Evolutionary conservation across 768 basidiomycete species (phyloP).

Genomic region (Daedaleopsis nitida): DNA sequence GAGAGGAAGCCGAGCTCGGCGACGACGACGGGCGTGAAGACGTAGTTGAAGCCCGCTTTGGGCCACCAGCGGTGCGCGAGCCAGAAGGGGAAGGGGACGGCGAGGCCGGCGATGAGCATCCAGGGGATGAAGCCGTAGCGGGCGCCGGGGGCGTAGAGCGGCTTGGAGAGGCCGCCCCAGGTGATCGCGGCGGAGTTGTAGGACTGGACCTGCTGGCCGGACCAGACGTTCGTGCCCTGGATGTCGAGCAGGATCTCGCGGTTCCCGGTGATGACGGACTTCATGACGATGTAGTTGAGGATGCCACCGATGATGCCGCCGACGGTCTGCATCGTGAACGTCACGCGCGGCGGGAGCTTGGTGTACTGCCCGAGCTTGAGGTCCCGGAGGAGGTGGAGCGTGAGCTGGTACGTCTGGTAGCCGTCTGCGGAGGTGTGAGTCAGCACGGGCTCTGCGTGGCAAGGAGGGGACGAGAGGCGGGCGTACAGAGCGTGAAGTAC

Average conservation of each 20-base stretch:
- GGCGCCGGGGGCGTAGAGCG: slow-evolving; percentile 47
- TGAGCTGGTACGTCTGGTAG: slow-evolving; percentile 37
- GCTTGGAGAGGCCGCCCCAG: slow-evolving; percentile 55
- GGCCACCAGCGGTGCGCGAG: slow-evolving; percentile 48
- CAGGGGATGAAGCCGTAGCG: slow-evolving; percentile 53
- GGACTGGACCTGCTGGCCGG: slow-evolving; percentile 50
- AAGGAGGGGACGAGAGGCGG: background rate
- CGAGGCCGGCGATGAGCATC: slow-evolving; percentile 49
- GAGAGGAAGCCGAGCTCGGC: slow-evolving; percentile 50
- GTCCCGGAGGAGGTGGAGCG: slow-evolving; percentile 47
- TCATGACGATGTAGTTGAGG: slow-evolving; percentile 40
- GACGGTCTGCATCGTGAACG: slow-evolving; percentile 58
- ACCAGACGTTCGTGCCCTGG: slow-evolving; percentile 52
- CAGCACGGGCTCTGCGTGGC: too few relatives aligned
- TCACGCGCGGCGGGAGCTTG: slow-evolving; percentile 63
- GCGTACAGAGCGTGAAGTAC: slow-evolving; percentile 26
- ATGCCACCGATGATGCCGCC: slow-evolving; percentile 55
- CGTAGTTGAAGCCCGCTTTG: slow-evolving; percentile 43
- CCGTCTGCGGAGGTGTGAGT: slow-evolving; percentile 31
- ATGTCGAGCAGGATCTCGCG: slow-evolving; percentile 49
- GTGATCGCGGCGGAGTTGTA: slow-evolving; percentile 55
- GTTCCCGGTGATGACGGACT: slow-evolving; percentile 33
- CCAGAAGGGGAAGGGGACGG: slow-evolving; percentile 56
- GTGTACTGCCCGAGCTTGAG: slow-evolving; percentile 57
- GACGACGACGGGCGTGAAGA: slow-evolving; percentile 51